Evolutionary conservation across 257 asterid genomes (phyloP).

Genomic region (Gentiana straminea): DNA sequence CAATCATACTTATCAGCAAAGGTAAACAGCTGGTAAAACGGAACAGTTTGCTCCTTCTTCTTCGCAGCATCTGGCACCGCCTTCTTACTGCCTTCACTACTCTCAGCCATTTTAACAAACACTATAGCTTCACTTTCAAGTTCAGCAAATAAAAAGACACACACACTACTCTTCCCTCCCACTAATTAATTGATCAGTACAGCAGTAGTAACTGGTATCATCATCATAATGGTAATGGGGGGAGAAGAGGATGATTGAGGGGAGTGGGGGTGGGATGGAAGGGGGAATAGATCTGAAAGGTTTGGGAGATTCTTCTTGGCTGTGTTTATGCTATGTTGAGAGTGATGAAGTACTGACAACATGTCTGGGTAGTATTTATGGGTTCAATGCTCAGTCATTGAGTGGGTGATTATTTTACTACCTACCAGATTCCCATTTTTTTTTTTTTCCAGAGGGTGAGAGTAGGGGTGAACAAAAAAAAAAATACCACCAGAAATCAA

Average conservation of each 20-base stretch:
- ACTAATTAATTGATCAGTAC: neutral
- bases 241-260: neutral
- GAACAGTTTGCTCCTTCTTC: constrained; percentile 40
- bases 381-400: constrained; percentile 8
- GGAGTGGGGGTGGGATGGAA: neutral
- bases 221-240: neutral
- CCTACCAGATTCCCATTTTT: too few relatives aligned
- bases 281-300: constrained; percentile 10
- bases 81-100: constrained; percentile 18
- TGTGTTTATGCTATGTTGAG: neutral
- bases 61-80: constrained; percentile 34
- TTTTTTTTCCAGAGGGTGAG: constrained; percentile 5
- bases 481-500: too few relatives aligned
- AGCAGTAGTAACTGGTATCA: too few relatives aligned
- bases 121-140: too few relatives aligned
- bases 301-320: neutral
- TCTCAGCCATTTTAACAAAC: constrained; percentile 27
- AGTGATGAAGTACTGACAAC: constrained; percentile 9
- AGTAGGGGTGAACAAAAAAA: neutral
- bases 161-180: neutral
- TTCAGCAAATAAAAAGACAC: neutral
- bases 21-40: constrained; percentile 33
- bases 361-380: constrained; percentile 10
- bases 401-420: neutral
- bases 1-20: constrained; percentile 37